Evolutionary conservation across 257 asterid genomes (phyloP).

Genomic region (Solanum arcanum): DNA sequence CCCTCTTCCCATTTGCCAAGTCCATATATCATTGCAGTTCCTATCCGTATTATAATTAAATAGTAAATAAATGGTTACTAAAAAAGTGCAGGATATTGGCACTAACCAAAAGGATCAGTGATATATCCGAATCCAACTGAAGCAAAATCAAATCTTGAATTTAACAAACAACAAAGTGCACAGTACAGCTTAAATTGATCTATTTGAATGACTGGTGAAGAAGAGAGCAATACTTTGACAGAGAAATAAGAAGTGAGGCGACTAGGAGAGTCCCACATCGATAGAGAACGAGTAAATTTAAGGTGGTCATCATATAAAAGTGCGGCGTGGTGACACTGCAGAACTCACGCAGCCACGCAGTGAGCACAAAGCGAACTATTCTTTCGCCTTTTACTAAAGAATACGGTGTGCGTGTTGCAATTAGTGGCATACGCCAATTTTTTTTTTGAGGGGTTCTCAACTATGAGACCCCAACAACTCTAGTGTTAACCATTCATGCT

Average conservation of each 20-base stretch:
- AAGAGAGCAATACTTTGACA: not conserved
- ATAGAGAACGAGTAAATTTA: not conserved
- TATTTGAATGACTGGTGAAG: not conserved
- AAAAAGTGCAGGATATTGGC: not conserved
- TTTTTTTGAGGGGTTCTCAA: not conserved
- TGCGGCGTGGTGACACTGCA: accelerated
- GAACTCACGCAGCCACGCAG: not conserved
- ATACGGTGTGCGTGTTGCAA: not conserved
- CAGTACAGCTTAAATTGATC: not conserved
- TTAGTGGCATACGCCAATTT: not conserved
- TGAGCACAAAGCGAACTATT: not conserved
- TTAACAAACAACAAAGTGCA: no score
- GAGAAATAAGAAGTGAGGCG: not conserved
- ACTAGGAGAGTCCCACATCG: not conserved
- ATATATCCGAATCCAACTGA: no score
- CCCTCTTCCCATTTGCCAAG: not conserved
- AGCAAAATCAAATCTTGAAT: no score
- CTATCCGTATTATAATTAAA: not conserved
- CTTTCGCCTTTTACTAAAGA: not conserved
- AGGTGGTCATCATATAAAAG: not conserved
- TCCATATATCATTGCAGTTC: not conserved
- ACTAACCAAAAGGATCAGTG: not conserved
- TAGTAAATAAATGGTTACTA: not conserved
- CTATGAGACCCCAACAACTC: not conserved
- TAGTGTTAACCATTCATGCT: not conserved